Percentiles rank a stretch among this genome's conserved stretches.
Evolutionary conservation across 2,329 filamentous ascomycete genomes (phyloP).

Genomic region (Dactylellina sp.): DNA sequence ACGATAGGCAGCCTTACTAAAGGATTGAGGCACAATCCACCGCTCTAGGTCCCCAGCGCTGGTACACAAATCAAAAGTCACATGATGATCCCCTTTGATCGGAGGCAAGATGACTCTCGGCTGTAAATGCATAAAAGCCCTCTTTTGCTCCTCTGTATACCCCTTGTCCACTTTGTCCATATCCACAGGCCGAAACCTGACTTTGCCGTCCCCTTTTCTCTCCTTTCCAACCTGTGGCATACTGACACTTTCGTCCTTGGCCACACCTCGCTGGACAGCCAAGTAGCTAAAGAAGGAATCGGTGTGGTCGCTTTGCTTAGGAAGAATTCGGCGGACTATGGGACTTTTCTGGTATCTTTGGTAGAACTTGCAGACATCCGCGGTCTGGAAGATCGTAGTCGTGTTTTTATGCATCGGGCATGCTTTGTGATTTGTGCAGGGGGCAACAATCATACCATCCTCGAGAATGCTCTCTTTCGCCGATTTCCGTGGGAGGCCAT

Average conservation of each 20-base stretch:
- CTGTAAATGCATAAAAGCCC: constrained; percentile 74
- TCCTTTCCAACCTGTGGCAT: constrained; percentile 61
- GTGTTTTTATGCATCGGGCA: constrained; percentile 85
- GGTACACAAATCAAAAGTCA: constrained; percentile 91
- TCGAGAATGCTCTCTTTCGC: constrained; percentile 19
- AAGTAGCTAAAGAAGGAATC: constrained; percentile 84
- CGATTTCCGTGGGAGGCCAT: constrained; percentile 66
- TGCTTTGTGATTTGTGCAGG: constrained; percentile 86
- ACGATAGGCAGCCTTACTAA: constrained; percentile 83
- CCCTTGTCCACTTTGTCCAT: constrained; percentile 36
- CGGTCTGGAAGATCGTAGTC: constrained; percentile 79
- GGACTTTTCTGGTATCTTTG: constrained; percentile 87
- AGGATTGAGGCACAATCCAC: constrained; percentile 89
- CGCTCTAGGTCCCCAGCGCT: constrained; percentile 86
- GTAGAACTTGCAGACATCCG: constrained; percentile 90
- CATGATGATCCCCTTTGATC: constrained; percentile 87
- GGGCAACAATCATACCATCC: constrained; percentile 74
- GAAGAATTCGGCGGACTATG: constrained; percentile 81
- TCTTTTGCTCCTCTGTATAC: constrained; percentile 58
- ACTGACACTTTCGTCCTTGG: constrained; percentile 61
- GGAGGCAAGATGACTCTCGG: constrained; percentile 83
- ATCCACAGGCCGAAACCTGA: constrained; percentile 5
- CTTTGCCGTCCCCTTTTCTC: constrained; percentile 60
- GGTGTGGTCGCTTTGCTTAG: constrained; percentile 66
- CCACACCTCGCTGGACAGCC: constrained; percentile 80